Evolutionary conservation across 2,329 filamentous ascomycete genomes (phyloP), one percentile per base, ranked within the genome.

Genomic region (Akanthomyces lecanii): DNA sequence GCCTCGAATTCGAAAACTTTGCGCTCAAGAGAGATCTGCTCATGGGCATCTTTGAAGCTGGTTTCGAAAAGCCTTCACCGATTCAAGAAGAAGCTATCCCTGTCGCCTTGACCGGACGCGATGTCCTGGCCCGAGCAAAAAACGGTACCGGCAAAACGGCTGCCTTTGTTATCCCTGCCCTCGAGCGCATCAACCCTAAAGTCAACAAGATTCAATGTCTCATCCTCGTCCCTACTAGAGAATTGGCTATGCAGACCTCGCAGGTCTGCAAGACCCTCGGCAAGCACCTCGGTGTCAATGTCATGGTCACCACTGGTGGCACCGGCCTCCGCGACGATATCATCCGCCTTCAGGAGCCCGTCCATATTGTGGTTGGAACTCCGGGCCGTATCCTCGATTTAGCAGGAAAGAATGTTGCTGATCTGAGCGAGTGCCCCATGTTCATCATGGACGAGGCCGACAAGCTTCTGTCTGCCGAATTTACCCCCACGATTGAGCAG

Each of bases 381-480:
- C 95, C 95, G 40, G 95, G 95, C 67, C 87, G 95, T 82, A 97
- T 99, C 71, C 86, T 98, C 66, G 95, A 99, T 80, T 81, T 99
- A 69, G 94, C 95, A 64, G 92, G 93, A 76, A 98, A 99, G 81
- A 92, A 91, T 67, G 93, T 99, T 65, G 95, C 95, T 66, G 95
- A 99, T 77, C 85, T 99, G 56, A 96, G 93, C 71, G 90, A 96
- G 78, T 98, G 95, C 75, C 89, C 92, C 71, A 98, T 96, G 73
- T 99, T 99, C 75, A 92, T 99, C 79, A 99, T 99, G 95, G 95
- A 99, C 73, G 95, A 99, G 77, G 95, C 95, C 62, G 95, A 99
- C 78, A 99, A 99, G 81, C 87, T 99, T 65, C 85, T 99, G 57
- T 99, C 95, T 7, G 87, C 91, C 64, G 95, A 99, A 75, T 99